Conservation (phyloP, 495 filamentous ascomycete species). For the Penicillium steckii region DNA sequence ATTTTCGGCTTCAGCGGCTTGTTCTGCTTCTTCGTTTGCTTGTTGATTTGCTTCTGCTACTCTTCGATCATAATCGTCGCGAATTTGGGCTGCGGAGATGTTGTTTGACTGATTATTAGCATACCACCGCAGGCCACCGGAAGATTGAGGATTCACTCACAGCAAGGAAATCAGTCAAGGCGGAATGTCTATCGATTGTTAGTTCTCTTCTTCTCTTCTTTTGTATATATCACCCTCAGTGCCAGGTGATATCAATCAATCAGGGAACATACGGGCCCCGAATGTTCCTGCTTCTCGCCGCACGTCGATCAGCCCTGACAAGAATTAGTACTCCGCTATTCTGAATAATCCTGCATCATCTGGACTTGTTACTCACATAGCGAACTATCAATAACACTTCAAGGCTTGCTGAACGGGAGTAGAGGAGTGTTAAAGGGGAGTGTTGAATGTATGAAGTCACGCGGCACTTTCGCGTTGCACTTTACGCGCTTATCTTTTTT, state of each 20-base stretch:
- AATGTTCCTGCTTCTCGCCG: slow-evolving; percentile 56
- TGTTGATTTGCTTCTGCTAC: slow-evolving; percentile 43
- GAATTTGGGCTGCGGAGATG: slow-evolving; percentile 81
- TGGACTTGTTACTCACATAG: slow-evolving; percentile 1
- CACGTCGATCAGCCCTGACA: slow-evolving; percentile 20
- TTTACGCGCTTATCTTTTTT: slow-evolving; percentile 37
- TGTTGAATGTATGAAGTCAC: slow-evolving; percentile 9
- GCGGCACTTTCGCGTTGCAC: slow-evolving; percentile 50
- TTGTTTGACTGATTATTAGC: slow-evolving; percentile 65
- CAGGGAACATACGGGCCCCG: slow-evolving; percentile 56
- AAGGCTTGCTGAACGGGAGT: too few species aligned
- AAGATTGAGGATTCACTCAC: slow-evolving; percentile 39
- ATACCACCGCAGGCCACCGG: too few species aligned
- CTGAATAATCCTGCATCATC: too few species aligned
- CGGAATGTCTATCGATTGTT: slow-evolving; percentile 55
- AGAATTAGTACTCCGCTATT: too few species aligned
- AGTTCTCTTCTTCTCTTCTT: slow-evolving; percentile 14
- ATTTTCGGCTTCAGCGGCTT: slow-evolving; percentile 20
- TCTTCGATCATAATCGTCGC: slow-evolving; percentile 58
- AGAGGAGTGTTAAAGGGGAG: background rate
- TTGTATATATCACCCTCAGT: too few species aligned
- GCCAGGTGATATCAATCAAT: background rate
- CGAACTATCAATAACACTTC: too few species aligned
- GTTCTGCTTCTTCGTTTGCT: slow-evolving; percentile 18
- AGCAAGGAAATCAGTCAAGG: slow-evolving; percentile 78